Conservation (phyloP, 2,329 filamentous ascomycete species). For the Diplodia seriata region DNA sequence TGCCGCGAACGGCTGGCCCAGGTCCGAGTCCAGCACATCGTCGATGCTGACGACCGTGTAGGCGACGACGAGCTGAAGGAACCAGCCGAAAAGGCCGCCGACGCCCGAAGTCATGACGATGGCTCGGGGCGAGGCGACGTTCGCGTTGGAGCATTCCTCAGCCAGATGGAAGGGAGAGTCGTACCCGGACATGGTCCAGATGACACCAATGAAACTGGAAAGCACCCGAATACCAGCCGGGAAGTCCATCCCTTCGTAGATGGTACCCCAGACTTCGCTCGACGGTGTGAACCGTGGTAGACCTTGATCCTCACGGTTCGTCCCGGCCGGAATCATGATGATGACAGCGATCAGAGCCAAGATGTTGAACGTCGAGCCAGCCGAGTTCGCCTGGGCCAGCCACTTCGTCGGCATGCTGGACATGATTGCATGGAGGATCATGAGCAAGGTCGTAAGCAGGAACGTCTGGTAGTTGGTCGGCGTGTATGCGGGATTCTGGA, state of each 20-base stretch:
- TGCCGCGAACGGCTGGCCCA: constrained; percentile 74
- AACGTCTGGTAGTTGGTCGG: constrained; percentile 72
- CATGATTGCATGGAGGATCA: constrained; percentile 71
- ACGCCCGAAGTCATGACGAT: constrained; percentile 73
- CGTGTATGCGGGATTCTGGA: constrained; percentile 68
- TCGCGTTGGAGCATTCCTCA: constrained; percentile 77
- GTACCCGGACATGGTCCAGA: constrained; percentile 69
- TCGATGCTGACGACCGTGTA: constrained; percentile 73
- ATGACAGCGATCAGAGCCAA: constrained; percentile 69
- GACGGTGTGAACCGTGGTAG: constrained; percentile 65
- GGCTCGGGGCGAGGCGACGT: constrained; percentile 71
- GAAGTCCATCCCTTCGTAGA: constrained; percentile 71
- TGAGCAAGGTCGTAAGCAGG: constrained; percentile 69
- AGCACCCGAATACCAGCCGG: constrained; percentile 71
- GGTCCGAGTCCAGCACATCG: constrained; percentile 63
- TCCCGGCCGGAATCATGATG: constrained; percentile 71
- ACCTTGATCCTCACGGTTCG: constrained; percentile 58
- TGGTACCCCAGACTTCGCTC: constrained; percentile 68
- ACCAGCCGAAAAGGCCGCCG: constrained; percentile 73
- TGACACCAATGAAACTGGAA: constrained; percentile 74
- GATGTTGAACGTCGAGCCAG: constrained; percentile 74
- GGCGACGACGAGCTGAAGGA: constrained; percentile 74
- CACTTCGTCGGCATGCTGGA: constrained; percentile 74
- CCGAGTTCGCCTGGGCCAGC: constrained; percentile 74
- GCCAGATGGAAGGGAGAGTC: constrained; percentile 75